These are phyloP conservation scores for Hysterangium stoloniferum DNA, from an alignment of 768 basidiomycete species.

Conservation along the genomic window DNA sequence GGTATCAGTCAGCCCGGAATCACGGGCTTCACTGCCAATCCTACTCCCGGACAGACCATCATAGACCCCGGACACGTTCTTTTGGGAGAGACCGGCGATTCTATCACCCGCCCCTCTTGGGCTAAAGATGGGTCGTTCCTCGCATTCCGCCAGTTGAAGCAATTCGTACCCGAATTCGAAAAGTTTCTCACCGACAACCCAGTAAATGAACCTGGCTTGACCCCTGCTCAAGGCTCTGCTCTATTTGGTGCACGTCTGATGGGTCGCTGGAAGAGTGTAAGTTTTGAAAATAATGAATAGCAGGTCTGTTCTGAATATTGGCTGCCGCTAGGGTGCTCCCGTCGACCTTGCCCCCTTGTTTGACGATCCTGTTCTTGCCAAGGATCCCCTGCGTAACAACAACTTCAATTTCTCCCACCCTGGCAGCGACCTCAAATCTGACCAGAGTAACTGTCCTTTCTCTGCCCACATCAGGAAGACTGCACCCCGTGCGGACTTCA, in stretches of 20 bases:
- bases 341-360: constrained; percentile 20
- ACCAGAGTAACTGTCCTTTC: constrained; percentile 25
- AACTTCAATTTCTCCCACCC: constrained; percentile 21
- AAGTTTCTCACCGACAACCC: constrained; percentile 19
- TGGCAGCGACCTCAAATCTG: constrained; percentile 11
- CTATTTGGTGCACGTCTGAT: constrained; percentile 26
- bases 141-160: constrained; percentile 25
- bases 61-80: constrained; percentile 25
- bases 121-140: constrained; percentile 25
- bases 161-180: constrained; percentile 28
- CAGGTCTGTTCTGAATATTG: background rate
- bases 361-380: constrained; percentile 21
- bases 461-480: constrained; percentile 24
- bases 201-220: constrained; percentile 14
- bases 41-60: constrained; percentile 18
- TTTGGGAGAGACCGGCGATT: constrained; percentile 17
- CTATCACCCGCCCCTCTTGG: constrained; percentile 25
- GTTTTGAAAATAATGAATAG: too few species aligned
- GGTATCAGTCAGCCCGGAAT: constrained; percentile 26
- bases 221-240: constrained; percentile 17
- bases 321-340: constrained; percentile 24
- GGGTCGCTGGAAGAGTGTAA: constrained; percentile 28
- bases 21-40: constrained; percentile 23
- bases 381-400: constrained; percentile 22
- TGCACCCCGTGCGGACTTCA: constrained; percentile 22